phyloP scores from a whole-genome alignment of 106 monocot species.

The Dioscorea alata region DNA sequence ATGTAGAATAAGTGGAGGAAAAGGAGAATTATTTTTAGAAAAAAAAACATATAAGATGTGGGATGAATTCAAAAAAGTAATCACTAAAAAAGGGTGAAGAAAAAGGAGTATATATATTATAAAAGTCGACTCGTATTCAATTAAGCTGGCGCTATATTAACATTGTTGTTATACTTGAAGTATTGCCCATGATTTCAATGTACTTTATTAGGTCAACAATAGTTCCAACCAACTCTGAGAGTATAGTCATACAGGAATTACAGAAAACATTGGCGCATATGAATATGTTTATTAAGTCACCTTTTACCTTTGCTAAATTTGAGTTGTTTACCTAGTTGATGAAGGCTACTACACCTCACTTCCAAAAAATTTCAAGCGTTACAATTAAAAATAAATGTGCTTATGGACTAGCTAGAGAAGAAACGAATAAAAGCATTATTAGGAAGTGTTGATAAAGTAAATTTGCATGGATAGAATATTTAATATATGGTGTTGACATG shows the following conservation, averaged over 20 bases:
- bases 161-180: too few relatives aligned
- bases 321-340: not conserved
- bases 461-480: too few relatives aligned
- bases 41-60: too few relatives aligned
- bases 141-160: too few relatives aligned
- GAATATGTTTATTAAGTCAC: not conserved
- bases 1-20: too few relatives aligned
- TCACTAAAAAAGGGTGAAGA: too few relatives aligned
- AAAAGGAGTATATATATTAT: too few relatives aligned
- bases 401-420: not conserved
- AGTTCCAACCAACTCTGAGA: not conserved
- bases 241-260: not conserved
- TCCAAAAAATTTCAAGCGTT: not conserved
- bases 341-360: not conserved
- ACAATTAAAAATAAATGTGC: not conserved
- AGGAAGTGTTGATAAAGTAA: not conserved
- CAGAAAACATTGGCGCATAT: not conserved
- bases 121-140: too few relatives aligned
- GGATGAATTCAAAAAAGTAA: too few relatives aligned
- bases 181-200: too few relatives aligned
- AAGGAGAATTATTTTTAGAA: too few relatives aligned
- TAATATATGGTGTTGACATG: not conserved
- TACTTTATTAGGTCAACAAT: too few relatives aligned
- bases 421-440: not conserved
- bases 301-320: not conserved